Base-by-base conservation (phyloP, 163 green algal species). In the Scenedesmus sp. region DNA sequence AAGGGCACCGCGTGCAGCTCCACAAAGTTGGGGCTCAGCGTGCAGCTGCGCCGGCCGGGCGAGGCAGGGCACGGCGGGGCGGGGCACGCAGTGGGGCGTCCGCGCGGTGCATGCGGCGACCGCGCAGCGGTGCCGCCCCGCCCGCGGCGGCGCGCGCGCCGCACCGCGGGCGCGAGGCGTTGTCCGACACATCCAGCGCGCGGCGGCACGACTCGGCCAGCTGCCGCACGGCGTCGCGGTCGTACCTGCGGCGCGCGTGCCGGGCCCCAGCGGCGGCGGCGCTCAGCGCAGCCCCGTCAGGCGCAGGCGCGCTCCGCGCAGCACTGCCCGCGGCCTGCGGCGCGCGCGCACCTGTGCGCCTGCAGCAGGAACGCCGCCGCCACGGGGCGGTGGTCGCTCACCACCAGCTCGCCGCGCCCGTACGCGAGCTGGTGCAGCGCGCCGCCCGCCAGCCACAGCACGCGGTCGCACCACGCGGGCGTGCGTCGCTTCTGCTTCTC, bases 391-490 rank as follows among this genome's bases (percentile, higher is more conserved):
- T 80, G 72, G 28, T 80, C 72, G 20, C 81, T 85, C 34, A 83
- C 51, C n/a, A 65, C 79, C 11, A 95, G 18, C 77, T 93, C 79
- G 0, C 86, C 86, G 2, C 86, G 83, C 33, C 62, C 80, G 81
- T 96, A 94, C 24, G 83, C 80, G 33, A 87, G 82, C 71, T 94
- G 89, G 33, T 83, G 71, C 34, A 93, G 71, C 44, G 58, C 36
- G 42, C 67, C 26, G 4, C 39, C 58, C 14, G 54, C 80, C 15
- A 82, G 72, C 80, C 85, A 96, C 63, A 97, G 82, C 34, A 97
- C 80, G 4, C 93, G 78, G 86, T 97, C 93, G 56, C 91, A 97
- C 92, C 92, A 97, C 2, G 93, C 92, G 10, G 93, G 93, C 14
- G 87, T 92, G 47, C 93, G 86, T 31, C 76, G 75, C 89, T 95